These are phyloP conservation scores for Sorghum bicolor DNA, from an alignment of 176 grass and related monocot genomes.

Conservation along the genomic window Sorghum_bicolor_NCBIv3 NC_012872.2:59628001-59628500, in stretches of 20 bases:
- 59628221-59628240: background rate
- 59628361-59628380: slow-evolving; percentile 88
- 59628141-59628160: background rate
- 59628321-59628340: background rate
- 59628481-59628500: slow-evolving; percentile 66
- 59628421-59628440: slow-evolving; percentile 42
- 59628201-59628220: background rate
- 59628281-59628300: background rate
- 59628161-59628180: background rate
- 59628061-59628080: slow-evolving; percentile 55
- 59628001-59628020: background rate
- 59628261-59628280: slow-evolving; percentile 34
- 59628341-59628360: slow-evolving; percentile 24
- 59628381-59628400: slow-evolving; percentile 83
- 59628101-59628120: background rate
- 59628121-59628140: background rate
- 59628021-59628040: slow-evolving; percentile 51
- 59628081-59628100: slow-evolving; percentile 63
- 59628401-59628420: slow-evolving; percentile 64
- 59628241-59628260: background rate
- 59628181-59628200: background rate
- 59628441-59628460: slow-evolving; percentile 73
- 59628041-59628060: slow-evolving; percentile 54
- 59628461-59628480: slow-evolving; percentile 52
- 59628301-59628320: too few species aligned